Evolutionary conservation across 139 green algal species (phyloP), one percentile per base, ranked within the genome.

Genomic region (Nannochloris sp.): DNA sequence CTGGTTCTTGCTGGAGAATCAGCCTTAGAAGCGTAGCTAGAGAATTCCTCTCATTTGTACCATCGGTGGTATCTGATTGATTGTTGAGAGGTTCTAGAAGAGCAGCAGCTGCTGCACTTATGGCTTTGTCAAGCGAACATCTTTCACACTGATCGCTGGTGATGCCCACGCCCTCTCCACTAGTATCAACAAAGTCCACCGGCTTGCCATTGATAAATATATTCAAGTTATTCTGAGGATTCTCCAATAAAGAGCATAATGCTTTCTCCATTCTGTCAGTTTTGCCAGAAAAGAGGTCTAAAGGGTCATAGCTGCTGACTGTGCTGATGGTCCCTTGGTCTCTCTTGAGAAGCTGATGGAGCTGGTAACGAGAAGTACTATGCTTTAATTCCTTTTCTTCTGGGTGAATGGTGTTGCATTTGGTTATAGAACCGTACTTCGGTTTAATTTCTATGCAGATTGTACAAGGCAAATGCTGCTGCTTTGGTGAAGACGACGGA

Each of bases 181-280:
- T 30, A 59, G 51, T 12, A 9, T 59, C 51, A 9, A 9, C 51
- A 9, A 9, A 9, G 51, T 59, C 54, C 9, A 4, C 42, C 29
- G 4, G 53, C 14, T 57, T 6, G 0, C 85, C 87, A 32, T 85
- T 77, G 13, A 70, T 4, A 39, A 95, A 95, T 3, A 95, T 35
- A 4, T 54, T 46, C 25, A 93, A 61, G 71, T 93, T 93, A 70
- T 92, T 93, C 57, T 95, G 85, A 2, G 83, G 83, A 5, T 56
- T 36, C 6, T 47, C 60, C 24, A 84, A 24, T 35, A 90, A 54
- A 4, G 61, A 54, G 4, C 46, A 23, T 29, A 88, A 42, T 2
- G 81, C 79, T 1, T 10, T 4, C 30, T 57, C 4, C 63, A 90
- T 72, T 15, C 71, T 64, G 0, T 19, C 31, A 0, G 34, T 56